phyloP scores from a whole-genome alignment of 352 stramenopile species.

The Aphanomyces astaci region DNA sequence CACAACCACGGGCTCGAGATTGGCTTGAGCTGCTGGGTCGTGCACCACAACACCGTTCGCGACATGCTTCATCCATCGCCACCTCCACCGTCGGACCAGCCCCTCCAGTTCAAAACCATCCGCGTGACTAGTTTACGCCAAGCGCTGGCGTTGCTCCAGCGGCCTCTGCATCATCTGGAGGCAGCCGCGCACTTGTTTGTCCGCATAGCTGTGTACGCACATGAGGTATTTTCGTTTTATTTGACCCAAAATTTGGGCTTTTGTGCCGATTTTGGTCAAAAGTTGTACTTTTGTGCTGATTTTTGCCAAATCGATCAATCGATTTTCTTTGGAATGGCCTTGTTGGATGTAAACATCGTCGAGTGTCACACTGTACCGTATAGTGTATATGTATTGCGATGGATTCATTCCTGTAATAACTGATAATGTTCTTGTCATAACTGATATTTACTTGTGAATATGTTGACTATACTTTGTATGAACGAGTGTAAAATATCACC shows the following conservation, averaged over 20 bases:
- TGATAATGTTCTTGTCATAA: too few species aligned
- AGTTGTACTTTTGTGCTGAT: too few species aligned
- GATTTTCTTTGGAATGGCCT: too few species aligned
- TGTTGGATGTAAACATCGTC: too few species aligned
- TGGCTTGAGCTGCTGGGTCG: slow-evolving; percentile 16
- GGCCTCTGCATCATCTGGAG: neutral
- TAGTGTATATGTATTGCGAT: too few species aligned
- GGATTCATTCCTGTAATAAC: too few species aligned
- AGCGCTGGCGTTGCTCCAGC: neutral
- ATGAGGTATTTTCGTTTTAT: too few species aligned
- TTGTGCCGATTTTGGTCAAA: too few species aligned
- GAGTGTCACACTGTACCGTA: too few species aligned
- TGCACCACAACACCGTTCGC: neutral
- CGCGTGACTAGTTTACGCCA: neutral
- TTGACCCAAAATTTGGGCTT: too few species aligned
- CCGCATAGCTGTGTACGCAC: slow-evolving; percentile 1
- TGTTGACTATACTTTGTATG: neutral
- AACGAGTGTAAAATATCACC: too few species aligned
- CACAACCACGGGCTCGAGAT: neutral
- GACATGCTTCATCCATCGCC: neutral
- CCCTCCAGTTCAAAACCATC: slow-evolving; percentile 14
- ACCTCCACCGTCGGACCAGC: neutral
- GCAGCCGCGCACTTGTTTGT: slow-evolving; percentile 6
- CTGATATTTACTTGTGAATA: neutral
- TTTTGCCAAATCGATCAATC: too few species aligned